Evolutionary conservation across 164 flowering plant species (phyloP).

Genomic region (Macadamia tetraphylla): DNA sequence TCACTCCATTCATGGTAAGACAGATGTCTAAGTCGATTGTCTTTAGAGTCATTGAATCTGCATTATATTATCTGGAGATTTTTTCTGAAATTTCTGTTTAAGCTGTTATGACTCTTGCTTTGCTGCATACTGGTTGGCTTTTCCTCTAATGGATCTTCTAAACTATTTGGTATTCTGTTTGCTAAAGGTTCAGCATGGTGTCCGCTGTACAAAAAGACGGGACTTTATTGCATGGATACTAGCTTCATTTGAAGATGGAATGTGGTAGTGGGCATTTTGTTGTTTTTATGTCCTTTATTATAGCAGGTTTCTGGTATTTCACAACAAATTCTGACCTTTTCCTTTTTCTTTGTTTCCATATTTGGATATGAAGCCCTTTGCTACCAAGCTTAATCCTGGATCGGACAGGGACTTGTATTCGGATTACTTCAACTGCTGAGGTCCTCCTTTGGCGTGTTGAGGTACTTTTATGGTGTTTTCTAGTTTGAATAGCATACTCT

Average conservation of each 20-base stretch:
- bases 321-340: conserved; percentile 3
- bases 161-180: conserved; percentile 9
- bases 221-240: conserved; percentile 47
- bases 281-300: background rate
- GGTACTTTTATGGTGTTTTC: conserved; percentile 31
- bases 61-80: no score
- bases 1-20: no score
- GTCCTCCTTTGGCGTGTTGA: conserved; percentile 81
- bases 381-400: conserved; percentile 42
- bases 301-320: conserved; percentile 1
- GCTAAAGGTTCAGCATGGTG: conserved; percentile 36
- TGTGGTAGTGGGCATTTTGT: conserved; percentile 36
- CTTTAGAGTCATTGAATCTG: no score
- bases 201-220: conserved; percentile 40
- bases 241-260: conserved; percentile 46
- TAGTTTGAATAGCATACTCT: background rate
- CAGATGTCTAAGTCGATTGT: no score
- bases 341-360: conserved; percentile 9
- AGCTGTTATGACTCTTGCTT: no score
- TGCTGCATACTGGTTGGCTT: background rate
- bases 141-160: conserved; percentile 7
- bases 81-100: no score
- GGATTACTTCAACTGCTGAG: conserved; percentile 61
- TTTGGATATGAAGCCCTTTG: conserved; percentile 38
- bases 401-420: conserved; percentile 45